phyloP scores from a whole-genome alignment of 2,329 filamentous ascomycete genomes.

The Bipolaris victoriae region DNA sequence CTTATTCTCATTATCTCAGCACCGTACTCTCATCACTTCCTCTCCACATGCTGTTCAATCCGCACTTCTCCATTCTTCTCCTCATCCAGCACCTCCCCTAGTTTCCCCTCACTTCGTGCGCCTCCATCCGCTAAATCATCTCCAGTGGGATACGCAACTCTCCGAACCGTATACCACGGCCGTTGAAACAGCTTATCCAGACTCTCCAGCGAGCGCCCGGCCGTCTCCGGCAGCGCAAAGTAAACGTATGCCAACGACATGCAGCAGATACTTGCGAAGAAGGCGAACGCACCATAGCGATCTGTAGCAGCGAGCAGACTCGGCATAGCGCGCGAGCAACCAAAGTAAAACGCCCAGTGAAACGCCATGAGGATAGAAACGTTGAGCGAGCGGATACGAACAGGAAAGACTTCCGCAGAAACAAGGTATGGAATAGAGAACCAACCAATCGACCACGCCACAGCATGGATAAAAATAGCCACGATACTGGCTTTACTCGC shows the following conservation, averaged over 20 bases:
- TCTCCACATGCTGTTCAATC: neutral
- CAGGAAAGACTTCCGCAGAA: neutral
- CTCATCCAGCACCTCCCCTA: neutral
- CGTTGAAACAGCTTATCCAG: neutral
- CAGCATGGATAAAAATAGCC: neutral
- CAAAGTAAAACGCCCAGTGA: neutral
- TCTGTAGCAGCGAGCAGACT: neutral
- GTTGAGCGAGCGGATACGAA: neutral
- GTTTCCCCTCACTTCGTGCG: neutral
- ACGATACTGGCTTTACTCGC: neutral
- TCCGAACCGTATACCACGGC: neutral
- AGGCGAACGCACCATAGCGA: neutral
- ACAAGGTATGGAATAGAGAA: neutral
- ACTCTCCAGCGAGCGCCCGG: neutral
- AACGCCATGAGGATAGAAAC: slow-evolving; percentile 1
- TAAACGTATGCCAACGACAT: neutral
- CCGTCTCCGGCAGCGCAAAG: neutral
- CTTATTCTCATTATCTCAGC: no score
- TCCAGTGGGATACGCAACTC: neutral
- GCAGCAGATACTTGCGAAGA: neutral
- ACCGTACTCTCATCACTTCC: neutral
- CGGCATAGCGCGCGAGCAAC: neutral
- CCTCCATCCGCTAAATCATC: neutral
- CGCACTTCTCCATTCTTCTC: neutral
- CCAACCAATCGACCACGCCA: neutral